Conservation (phyloP, 2,329 filamentous ascomycete genomes). For the Aspergillus puulaauensis region DNA sequence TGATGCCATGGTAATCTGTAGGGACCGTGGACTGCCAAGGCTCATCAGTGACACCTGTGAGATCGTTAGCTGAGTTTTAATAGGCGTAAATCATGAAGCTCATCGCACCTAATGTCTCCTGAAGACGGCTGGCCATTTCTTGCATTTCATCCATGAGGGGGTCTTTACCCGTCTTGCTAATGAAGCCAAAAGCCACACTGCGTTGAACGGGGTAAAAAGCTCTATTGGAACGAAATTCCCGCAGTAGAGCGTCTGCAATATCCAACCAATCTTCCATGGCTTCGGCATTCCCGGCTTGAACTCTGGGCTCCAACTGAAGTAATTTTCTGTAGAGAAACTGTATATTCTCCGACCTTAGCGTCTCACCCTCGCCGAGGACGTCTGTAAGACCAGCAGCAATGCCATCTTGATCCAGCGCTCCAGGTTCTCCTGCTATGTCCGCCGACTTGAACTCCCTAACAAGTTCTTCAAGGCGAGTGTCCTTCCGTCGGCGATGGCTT, state of each 20-base stretch:
- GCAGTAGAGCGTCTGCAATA: slow-evolving; percentile 57
- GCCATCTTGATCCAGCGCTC: slow-evolving; percentile 15
- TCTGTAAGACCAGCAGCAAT: slow-evolving; percentile 12
- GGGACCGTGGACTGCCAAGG: slow-evolving; percentile 41
- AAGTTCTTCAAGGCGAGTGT: slow-evolving; percentile 41
- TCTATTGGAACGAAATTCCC: slow-evolving; percentile 61
- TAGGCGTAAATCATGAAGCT: not conserved
- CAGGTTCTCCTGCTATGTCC: slow-evolving; percentile 17
- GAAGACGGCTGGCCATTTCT: slow-evolving; percentile 45
- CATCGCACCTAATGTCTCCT: slow-evolving; percentile 40
- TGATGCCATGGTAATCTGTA: slow-evolving; percentile 69
- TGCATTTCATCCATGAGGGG: slow-evolving; percentile 44
- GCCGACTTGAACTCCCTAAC: slow-evolving; percentile 37
- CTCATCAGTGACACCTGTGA: slow-evolving; percentile 26
- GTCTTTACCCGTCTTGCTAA: slow-evolving; percentile 35
- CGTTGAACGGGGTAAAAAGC: slow-evolving; percentile 59
- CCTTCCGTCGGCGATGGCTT: slow-evolving; percentile 32
- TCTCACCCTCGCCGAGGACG: slow-evolving; percentile 28
- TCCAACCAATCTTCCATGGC: slow-evolving; percentile 59
- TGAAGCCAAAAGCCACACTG: slow-evolving; percentile 51
- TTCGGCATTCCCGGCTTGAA: slow-evolving; percentile 51
- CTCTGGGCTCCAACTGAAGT: slow-evolving; percentile 47
- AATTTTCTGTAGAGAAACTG: slow-evolving; percentile 47
- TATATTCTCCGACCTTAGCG: slow-evolving; percentile 42
- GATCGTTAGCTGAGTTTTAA: slow-evolving; percentile 14